A percentile compares a stretch with the other conserved stretches of the same genome.
These are phyloP conservation scores for Aspergillus cavernicola DNA, from an alignment of 495 filamentous ascomycete species.

Conservation along the genomic window DNA sequence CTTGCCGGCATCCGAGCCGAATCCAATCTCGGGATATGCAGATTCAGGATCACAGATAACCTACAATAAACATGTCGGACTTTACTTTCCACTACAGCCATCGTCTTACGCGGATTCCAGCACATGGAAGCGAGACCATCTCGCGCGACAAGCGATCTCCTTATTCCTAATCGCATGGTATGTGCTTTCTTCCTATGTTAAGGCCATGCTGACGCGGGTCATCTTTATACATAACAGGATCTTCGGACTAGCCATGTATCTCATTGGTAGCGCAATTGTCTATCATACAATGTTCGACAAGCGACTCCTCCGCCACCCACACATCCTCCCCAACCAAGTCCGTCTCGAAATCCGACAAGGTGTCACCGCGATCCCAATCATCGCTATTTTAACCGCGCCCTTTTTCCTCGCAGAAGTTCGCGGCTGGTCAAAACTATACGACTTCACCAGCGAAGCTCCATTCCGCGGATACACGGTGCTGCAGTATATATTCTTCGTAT, in stretches of 20 bases:
- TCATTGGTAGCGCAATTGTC: slow-evolving; percentile 67
- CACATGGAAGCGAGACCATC: slow-evolving; percentile 63
- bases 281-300: slow-evolving; percentile 92
- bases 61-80: slow-evolving; percentile 17
- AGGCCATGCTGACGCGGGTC: background rate
- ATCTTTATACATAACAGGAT: slow-evolving; percentile 7
- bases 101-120: slow-evolving; percentile 68
- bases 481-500: slow-evolving; percentile 85
- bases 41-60: background rate
- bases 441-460: slow-evolving; percentile 62
- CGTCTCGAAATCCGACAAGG: slow-evolving; percentile 76
- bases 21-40: background rate
- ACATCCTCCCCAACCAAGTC: slow-evolving; percentile 88
- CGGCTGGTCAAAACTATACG: slow-evolving; percentile 84
- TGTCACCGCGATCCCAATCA: slow-evolving; percentile 64
- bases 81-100: slow-evolving; percentile 54
- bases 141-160: slow-evolving; percentile 62
- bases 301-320: slow-evolving; percentile 75
- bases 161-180: slow-evolving; percentile 76
- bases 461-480: slow-evolving; percentile 68
- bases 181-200: slow-evolving; percentile 8
- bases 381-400: slow-evolving; percentile 74
- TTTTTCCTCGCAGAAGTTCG: slow-evolving; percentile 78
- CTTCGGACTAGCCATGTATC: slow-evolving; percentile 70
- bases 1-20: slow-evolving; percentile 47